phyloP scores from a whole-genome alignment of 805 yeast genomes.

The Myxozyma sirexii region DNA sequence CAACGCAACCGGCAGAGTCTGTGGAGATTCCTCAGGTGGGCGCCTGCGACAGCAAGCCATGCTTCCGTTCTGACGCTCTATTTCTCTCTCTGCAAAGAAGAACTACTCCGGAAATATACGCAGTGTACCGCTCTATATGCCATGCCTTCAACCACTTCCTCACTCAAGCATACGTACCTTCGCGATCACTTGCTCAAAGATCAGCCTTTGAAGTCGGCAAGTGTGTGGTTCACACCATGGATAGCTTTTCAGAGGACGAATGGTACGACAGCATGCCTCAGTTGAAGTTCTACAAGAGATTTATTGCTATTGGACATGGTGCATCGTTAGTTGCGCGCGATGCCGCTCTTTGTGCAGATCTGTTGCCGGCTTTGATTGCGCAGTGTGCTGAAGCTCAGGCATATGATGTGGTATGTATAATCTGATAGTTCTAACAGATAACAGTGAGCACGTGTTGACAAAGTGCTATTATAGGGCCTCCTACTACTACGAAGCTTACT shows the following conservation, averaged over 20 bases:
- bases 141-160: constrained; percentile 25
- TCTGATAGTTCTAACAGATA: too few relatives aligned
- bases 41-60: neutral
- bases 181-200: constrained; percentile 21
- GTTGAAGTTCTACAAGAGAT: constrained; percentile 22
- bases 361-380: constrained; percentile 23
- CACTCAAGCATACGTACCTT: constrained; percentile 10
- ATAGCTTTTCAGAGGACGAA: constrained; percentile 24
- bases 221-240: constrained; percentile 27
- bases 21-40: neutral
- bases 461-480: constrained; percentile 20
- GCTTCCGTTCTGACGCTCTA: neutral
- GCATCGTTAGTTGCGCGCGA: constrained; percentile 23
- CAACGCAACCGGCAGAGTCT: neutral
- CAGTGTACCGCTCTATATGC: constrained; percentile 13
- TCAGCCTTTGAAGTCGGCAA: constrained; percentile 26
- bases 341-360: neutral
- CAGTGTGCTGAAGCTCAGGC: constrained; percentile 22
- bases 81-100: constrained; percentile 8
- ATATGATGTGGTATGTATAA: constrained; percentile 15
- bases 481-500: constrained; percentile 13
- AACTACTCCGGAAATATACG: constrained; percentile 15
- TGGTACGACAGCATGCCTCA: constrained; percentile 29
- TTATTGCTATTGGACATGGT: constrained; percentile 32
- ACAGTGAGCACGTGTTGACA: neutral